These are phyloP conservation scores for Amanita pseudoporphyria DNA, from an alignment of 768 basidiomycete genomes.

Conservation along the genomic window DNA sequence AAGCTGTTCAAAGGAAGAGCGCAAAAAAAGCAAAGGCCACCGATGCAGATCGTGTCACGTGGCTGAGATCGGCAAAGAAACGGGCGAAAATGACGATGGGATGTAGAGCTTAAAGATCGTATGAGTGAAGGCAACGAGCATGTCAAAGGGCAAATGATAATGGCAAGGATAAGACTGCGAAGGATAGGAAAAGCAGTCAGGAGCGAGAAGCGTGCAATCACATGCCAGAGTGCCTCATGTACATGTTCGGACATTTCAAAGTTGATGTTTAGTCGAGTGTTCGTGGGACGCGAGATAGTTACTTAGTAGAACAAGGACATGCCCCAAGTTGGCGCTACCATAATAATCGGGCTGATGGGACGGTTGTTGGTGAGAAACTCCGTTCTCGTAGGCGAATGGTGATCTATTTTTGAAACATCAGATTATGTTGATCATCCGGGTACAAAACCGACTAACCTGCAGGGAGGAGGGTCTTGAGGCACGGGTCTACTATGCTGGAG, in stretches of 20 bases:
- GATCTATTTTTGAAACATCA: no score
- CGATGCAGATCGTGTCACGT: slow-evolving; percentile 72
- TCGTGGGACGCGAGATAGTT: no score
- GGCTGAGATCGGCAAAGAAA: slow-evolving; percentile 90
- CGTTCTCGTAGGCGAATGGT: no score
- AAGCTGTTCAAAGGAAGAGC: slow-evolving; percentile 76
- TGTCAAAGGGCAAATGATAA: slow-evolving; percentile 33
- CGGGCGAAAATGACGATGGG: slow-evolving; percentile 51
- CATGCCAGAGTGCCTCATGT: slow-evolving; percentile 83
- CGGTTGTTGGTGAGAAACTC: no score
- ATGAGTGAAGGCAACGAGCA: slow-evolving; percentile 31
- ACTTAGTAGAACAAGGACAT: no score
- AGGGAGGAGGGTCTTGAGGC: no score
- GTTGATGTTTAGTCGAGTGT: slow-evolving; percentile 54
- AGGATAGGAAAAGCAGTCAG: slow-evolving; percentile 25
- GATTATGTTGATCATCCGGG: no score
- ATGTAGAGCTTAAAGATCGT: slow-evolving; percentile 16
- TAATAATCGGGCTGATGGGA: no score
- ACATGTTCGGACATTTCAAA: slow-evolving; percentile 78
- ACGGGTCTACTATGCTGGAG: no score
- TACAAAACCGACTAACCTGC: no score
- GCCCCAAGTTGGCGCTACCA: no score
- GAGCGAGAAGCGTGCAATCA: slow-evolving; percentile 77
- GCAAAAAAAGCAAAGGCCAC: slow-evolving; percentile 74
- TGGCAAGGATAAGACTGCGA: slow-evolving; percentile 26